Evolutionary conservation across 2,329 filamentous ascomycete genomes (phyloP).

Genomic region (Pseudogymnoascus sp.): DNA sequence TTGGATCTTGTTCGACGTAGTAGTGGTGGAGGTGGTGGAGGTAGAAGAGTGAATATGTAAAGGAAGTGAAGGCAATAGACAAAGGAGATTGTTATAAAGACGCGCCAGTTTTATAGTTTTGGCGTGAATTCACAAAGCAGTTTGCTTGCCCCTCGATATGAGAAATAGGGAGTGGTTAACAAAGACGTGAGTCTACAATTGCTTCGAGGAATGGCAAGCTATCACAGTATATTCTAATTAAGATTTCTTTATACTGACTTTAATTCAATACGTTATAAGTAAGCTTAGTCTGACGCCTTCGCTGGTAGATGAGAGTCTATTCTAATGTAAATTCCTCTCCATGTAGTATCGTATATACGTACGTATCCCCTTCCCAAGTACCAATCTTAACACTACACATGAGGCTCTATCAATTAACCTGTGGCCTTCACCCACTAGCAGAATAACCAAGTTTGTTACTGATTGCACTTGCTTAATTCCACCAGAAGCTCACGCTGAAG

Average conservation of each 20-base stretch:
- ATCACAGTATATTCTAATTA: not conserved
- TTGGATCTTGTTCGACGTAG: not conserved
- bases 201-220: not conserved
- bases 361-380: too few species aligned
- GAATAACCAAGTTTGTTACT: not conserved
- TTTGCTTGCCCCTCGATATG: not conserved
- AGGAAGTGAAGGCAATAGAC: not conserved
- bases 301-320: not conserved
- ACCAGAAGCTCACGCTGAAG: slow-evolving; percentile 97
- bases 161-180: not conserved
- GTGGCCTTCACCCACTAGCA: not conserved
- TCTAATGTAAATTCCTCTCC: not conserved
- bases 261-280: not conserved
- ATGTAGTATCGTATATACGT: too few species aligned
- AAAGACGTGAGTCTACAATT: not conserved
- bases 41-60: not conserved
- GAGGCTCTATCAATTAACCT: not conserved
- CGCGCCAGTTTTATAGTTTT: not conserved
- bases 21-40: not conserved
- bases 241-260: not conserved
- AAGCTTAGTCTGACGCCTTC: not conserved
- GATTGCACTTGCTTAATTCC: slow-evolving; percentile 41
- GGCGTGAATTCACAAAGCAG: not conserved
- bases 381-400: not conserved
- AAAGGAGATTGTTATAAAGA: not conserved